A percentile compares a stretch with the other conserved stretches of the same genome.
Conservation (phyloP, 2,329 filamentous ascomycete genomes). For the Epicoccum sorghinum region DNA sequence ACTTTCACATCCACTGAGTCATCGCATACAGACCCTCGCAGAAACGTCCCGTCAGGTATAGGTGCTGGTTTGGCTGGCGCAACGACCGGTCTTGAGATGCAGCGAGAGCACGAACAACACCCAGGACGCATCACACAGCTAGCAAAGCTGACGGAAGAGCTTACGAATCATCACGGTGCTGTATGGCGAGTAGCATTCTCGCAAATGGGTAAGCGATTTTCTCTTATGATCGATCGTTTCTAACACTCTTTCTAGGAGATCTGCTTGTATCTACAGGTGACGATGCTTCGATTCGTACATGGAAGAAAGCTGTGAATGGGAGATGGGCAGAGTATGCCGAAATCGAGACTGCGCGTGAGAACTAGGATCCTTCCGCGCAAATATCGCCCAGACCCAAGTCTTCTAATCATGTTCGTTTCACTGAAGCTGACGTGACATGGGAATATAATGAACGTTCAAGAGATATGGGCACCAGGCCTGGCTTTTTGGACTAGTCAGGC, state of each 20-base stretch:
- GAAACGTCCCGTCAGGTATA: slow-evolving; percentile 57
- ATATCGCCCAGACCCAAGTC: not conserved
- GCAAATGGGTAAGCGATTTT: slow-evolving; percentile 48
- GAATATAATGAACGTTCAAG: not conserved
- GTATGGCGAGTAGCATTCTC: slow-evolving; percentile 77
- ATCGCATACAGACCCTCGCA: slow-evolving; percentile 30
- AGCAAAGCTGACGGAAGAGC: slow-evolving; percentile 67
- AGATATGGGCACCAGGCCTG: not conserved
- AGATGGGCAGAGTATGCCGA: slow-evolving; percentile 58
- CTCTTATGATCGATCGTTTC: not conserved
- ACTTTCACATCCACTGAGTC: slow-evolving; percentile 27
- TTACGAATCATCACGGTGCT: slow-evolving; percentile 71
- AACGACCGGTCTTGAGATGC: slow-evolving; percentile 52
- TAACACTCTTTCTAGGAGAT: slow-evolving; percentile 62
- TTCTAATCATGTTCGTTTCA: not conserved
- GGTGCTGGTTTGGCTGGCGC: slow-evolving; percentile 59
- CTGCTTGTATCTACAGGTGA: slow-evolving; percentile 78
- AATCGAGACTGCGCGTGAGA: slow-evolving; percentile 49
- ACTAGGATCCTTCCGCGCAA: slow-evolving; percentile 16
- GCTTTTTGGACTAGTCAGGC: not conserved
- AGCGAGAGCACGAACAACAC: slow-evolving; percentile 61
- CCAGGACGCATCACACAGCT: slow-evolving; percentile 71
- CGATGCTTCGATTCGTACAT: slow-evolving; percentile 65
- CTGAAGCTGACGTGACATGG: not conserved
- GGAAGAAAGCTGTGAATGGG: slow-evolving; percentile 57